Conservation (phyloP, 2,329 filamentous ascomycete species). For the Aspergillus tubingensis region DNA sequence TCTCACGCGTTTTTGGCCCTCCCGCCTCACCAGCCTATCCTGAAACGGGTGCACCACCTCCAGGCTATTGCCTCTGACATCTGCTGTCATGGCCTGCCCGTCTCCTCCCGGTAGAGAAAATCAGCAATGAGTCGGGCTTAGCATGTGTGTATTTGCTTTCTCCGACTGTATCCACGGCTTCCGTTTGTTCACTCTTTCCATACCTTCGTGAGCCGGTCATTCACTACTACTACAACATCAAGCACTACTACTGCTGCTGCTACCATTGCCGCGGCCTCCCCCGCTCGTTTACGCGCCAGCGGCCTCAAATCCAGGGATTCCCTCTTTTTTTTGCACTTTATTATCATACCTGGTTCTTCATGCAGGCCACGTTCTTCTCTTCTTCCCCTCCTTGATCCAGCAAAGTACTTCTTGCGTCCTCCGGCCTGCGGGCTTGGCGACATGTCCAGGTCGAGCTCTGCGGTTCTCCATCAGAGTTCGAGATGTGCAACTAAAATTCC, state of each 20-base stretch:
- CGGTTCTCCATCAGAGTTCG: slow-evolving; percentile 25
- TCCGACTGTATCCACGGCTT: neutral
- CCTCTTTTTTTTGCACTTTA: neutral
- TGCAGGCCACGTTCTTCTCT: slow-evolving; percentile 2
- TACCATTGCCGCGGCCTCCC: neutral
- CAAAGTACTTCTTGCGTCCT: slow-evolving; percentile 5
- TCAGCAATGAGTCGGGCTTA: slow-evolving; percentile 11
- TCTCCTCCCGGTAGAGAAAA: slow-evolving; percentile 4
- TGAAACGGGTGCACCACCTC: slow-evolving; percentile 22
- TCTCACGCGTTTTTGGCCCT: slow-evolving; percentile 5
- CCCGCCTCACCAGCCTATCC: slow-evolving; percentile 23
- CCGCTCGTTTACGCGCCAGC: slow-evolving; percentile 6
- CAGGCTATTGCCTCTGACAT: slow-evolving; percentile 17
- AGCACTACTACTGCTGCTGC: neutral
- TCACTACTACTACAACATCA: neutral
- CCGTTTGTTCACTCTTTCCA: slow-evolving; percentile 1
- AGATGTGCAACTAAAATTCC: slow-evolving; percentile 30
- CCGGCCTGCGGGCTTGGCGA: slow-evolving; percentile 24
- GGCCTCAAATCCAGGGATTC: slow-evolving; percentile 2
- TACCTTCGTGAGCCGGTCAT: slow-evolving; percentile 4
- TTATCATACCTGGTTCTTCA: neutral
- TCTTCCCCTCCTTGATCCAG: slow-evolving; percentile 6
- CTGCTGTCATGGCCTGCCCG: slow-evolving; percentile 18
- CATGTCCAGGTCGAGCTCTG: slow-evolving; percentile 31
- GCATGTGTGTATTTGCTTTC: slow-evolving; percentile 9